Evolutionary conservation across 306 rosid species (phyloP).

Genomic region (Oxytropis ochrocephala): DNA sequence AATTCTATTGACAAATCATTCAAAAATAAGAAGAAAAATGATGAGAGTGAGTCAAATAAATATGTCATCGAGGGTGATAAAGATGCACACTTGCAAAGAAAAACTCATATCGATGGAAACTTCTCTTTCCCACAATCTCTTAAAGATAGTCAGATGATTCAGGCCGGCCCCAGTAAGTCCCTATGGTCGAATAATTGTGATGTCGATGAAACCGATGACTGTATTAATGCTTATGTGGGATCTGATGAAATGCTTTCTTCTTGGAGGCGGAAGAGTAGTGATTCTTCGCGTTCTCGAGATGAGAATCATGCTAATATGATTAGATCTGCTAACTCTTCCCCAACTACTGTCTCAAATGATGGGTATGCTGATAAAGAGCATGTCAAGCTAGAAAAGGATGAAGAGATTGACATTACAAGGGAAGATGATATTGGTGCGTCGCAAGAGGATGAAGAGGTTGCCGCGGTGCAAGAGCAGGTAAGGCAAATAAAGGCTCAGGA

Average conservation of each 20-base stretch:
- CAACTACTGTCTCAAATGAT: conserved; percentile 72
- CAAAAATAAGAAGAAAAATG: conserved; percentile 47
- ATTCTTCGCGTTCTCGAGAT: conserved; percentile 81
- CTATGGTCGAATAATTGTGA: conserved; percentile 54
- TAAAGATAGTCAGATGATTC: conserved; percentile 51
- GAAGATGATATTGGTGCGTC: conserved; percentile 72
- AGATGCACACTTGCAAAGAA: conserved; percentile 37
- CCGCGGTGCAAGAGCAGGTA: conserved; percentile 99
- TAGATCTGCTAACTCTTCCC: conserved; percentile 67
- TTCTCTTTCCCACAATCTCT: conserved; percentile 82
- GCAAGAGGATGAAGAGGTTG: conserved; percentile 93
- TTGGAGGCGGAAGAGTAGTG: conserved; percentile 65
- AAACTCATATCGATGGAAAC: conserved; percentile 46
- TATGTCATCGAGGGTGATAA: conserved; percentile 51
- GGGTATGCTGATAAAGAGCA: conserved; percentile 72
- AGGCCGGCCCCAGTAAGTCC: conserved; percentile 56
- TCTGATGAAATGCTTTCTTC: conserved; percentile 60
- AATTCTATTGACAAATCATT: conserved; percentile 38
- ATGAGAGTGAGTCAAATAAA: conserved; percentile 53
- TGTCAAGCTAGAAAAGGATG: conserved; percentile 65
- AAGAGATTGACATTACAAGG: conserved; percentile 49
- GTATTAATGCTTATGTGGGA: conserved; percentile 44
- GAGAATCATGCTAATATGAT: conserved; percentile 50
- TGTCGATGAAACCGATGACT: conserved; percentile 53
- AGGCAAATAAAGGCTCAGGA: conserved; percentile 94